Base-by-base conservation (phyloP, 306 rosid species). In the Cucurbita maxima region DNA sequence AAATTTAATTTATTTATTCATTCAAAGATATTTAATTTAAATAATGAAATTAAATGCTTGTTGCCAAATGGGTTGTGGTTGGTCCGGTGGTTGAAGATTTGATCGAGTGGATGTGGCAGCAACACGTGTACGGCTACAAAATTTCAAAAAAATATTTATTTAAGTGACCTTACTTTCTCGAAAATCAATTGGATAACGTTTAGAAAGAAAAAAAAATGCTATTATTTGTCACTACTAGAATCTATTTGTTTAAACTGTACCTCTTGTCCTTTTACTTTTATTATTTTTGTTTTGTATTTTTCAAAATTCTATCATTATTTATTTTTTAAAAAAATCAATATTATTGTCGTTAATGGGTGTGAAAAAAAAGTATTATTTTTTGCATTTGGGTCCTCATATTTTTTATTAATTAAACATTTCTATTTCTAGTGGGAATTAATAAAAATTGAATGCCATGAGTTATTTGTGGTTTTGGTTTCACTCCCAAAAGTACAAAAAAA, bases 11-110 rank as follows among this genome's bases (percentile, higher is more conserved):
- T 64, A 41, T n/a, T 64, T 66, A 43, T 22, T 45, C 38, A 45
- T 18, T 38, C 52, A 6, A 25, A 22, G 40, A 20, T 25, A 45
- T 12, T 68, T 6, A 20, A 47, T 45, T 68, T 47, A 43, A 45
- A 68, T 12, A 68, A 47, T 25, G 7, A 68, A 68, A 68, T 11
- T 68, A 25, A 22, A 47, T 68, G 73, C 73, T 68, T 3, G 12
- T 68, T 22, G 73, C 19, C 73, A 20, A 47, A 19, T 45, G 53
- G 72, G 55, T 45, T 20, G 37, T 41, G 73, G 45, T 67, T 14
- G 53, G 37, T 62, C 30, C 34, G 72, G 72, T 68, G 8, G 73
- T 68, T 68, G 57, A 68, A 12, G 73, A 25, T 68, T 45, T 68
- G 22, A 47, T 66, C 73, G 18, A 47, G 55, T 68, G 56, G 43